Evolutionary conservation across 495 filamentous ascomycete genomes (phyloP), one percentile per base, ranked within the genome.

Genomic region (Tuber umbilicatum): DNA sequence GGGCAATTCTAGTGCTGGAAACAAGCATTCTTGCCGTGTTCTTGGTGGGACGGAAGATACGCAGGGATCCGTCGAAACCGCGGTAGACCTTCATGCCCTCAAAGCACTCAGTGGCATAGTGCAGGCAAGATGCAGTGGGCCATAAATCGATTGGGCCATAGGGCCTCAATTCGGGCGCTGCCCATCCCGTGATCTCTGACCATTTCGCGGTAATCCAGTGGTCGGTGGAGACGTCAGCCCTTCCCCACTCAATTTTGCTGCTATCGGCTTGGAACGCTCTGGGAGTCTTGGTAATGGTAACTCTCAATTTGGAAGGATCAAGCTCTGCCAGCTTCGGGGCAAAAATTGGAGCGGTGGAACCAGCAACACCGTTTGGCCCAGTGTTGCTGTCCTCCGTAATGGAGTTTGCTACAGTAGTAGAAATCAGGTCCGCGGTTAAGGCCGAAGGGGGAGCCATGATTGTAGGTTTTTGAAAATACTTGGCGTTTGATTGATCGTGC

Each of bases 31-130:
- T 91, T 73, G 86, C 85, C 76, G 89, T 88, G 84, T 97, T 97
- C 76, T 87, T 85, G 78, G 92, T 85, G 1, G 93, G 92, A 37
- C 94, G 91, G 87, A 97, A 97, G 68, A 97, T 85, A 50, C 94
- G 92, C 73, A 97, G 86, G 75, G 89, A 89, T 69, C 91, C 91
- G 83, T 96, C 93, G 79, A 87, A 88, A 39, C 93, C 93, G 73
- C 93, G 92, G 86, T 94, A 96, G 50, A 88, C 89, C 83, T 96
- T 97, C 84, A 95, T 87, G 42, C 93, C 93, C 83, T 97, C 93
- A 85, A 97, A 97, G 84, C 93, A 97, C 80, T 94, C 91, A 50
- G 92, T 95, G 23, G 93, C 93, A 83, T 97, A 97, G 85, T 97
- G 93, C 50, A 97, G 88, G 40, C 89, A 89, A n/a, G 90, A 92